A percentile compares a stretch with the other conserved stretches of the same genome.
Conservation (phyloP, 352 stramenopile genomes). For the Phytophthora podocarpi region DNA sequence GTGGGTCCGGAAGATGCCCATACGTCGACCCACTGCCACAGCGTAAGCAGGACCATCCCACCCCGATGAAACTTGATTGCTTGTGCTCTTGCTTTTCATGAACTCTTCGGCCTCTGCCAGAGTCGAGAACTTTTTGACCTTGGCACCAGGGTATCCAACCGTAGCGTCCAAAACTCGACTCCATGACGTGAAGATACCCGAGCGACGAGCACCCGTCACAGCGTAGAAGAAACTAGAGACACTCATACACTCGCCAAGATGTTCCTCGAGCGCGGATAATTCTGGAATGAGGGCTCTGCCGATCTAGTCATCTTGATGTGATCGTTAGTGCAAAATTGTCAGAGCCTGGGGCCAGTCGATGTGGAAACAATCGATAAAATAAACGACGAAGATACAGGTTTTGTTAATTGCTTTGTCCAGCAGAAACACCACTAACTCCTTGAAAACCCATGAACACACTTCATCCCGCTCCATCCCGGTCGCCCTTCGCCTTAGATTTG, state of each 20-base stretch:
- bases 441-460: too few relatives aligned
- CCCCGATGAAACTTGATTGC: not conserved
- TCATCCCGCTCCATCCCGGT: too few relatives aligned
- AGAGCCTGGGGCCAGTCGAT: too few relatives aligned
- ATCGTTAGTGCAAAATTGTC: too few relatives aligned
- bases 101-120: conserved; percentile 46
- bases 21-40: conserved; percentile 50
- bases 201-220: conserved; percentile 13
- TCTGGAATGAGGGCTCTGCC: too few relatives aligned
- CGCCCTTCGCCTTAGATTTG: too few relatives aligned
- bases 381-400: too few relatives aligned
- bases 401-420: too few relatives aligned
- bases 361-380: too few relatives aligned
- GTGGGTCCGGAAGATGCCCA: conserved; percentile 53
- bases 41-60: conserved; percentile 37
- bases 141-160: conserved; percentile 33
- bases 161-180: conserved; percentile 5
- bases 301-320: too few relatives aligned
- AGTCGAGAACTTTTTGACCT: conserved; percentile 59
- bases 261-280: too few relatives aligned
- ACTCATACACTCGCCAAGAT: not conserved
- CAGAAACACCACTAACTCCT: too few relatives aligned
- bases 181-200: conserved; percentile 26
- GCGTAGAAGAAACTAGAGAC: conserved; percentile 16
- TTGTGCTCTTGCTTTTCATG: conserved; percentile 3